Conservation (phyloP, 495 filamentous ascomycete species). For the Penicillium fimorum region DNA sequence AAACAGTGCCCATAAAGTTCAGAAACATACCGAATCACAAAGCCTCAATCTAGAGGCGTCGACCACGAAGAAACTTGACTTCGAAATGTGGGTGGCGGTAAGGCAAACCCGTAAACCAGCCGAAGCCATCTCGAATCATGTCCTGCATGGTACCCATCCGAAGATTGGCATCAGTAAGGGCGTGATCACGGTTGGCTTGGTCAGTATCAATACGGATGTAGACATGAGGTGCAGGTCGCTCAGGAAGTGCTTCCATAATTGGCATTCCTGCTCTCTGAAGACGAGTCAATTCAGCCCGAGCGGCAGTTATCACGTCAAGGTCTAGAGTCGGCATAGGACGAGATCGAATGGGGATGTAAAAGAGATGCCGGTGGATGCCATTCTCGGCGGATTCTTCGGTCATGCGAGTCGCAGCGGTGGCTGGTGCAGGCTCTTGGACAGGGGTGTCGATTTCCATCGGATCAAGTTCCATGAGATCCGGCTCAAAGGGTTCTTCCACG, state of each 20-base stretch:
- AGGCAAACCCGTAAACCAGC: conserved; percentile 13
- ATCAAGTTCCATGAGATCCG: background rate
- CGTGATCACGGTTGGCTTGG: background rate
- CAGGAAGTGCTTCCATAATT: background rate
- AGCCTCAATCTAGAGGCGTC: background rate
- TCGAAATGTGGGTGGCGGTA: conserved; percentile 8
- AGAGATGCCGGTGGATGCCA: background rate
- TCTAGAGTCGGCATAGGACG: background rate
- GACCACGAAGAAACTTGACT: background rate
- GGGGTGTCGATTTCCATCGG: background rate
- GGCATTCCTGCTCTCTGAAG: background rate
- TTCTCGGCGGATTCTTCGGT: background rate
- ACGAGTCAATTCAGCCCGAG: background rate
- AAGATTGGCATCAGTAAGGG: background rate
- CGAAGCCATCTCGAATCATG: conserved; percentile 12
- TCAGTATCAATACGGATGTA: background rate
- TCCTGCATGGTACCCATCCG: conserved; percentile 5
- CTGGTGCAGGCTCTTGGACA: background rate
- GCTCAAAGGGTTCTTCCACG: background rate
- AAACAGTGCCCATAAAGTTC: background rate
- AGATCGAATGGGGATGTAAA: background rate
- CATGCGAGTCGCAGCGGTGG: background rate
- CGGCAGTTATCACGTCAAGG: background rate
- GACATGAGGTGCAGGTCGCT: background rate
- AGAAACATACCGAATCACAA: background rate